Evolutionary conservation across 192 early-diverging fungal genomes (phyloP).

Genomic region (Spizellomyces punctatus): DNA sequence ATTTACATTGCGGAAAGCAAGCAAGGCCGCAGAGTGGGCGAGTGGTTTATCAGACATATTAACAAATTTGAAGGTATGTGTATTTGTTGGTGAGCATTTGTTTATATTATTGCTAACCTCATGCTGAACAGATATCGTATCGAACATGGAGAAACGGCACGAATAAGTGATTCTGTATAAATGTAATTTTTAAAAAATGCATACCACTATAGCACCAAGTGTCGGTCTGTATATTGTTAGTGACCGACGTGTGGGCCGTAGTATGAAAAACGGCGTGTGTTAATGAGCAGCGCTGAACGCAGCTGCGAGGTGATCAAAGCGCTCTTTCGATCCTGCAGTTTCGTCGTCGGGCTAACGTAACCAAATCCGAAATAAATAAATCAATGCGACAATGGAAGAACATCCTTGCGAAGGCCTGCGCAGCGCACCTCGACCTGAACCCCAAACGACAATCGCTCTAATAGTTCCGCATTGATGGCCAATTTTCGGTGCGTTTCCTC

Average conservation of each 20-base stretch:
- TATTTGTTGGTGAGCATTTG: neutral
- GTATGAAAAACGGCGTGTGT: too few relatives aligned
- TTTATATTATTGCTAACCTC: conserved; percentile 1
- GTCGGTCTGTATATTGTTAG: too few relatives aligned
- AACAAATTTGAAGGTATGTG: conserved; percentile 79
- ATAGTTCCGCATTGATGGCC: conserved; percentile 8
- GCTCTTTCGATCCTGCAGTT: conserved; percentile 15
- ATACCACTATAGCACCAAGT: too few relatives aligned
- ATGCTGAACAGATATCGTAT: conserved; percentile 28
- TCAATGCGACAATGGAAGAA: neutral
- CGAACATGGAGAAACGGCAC: conserved; percentile 38
- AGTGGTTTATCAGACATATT: conserved; percentile 95
- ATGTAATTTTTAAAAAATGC: neutral
- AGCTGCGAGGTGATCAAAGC: conserved; percentile 3
- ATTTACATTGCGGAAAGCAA: conserved; percentile 94
- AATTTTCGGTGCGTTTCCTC: conserved; percentile 4
- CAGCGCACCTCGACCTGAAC: neutral
- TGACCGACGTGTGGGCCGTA: too few relatives aligned
- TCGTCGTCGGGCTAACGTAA: conserved; percentile 7
- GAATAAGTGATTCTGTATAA: neutral
- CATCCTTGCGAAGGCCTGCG: neutral
- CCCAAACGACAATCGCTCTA: neutral
- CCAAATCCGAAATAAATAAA: too few relatives aligned
- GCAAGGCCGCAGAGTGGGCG: conserved; percentile 88
- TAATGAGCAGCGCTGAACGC: too few relatives aligned